A percentile compares a stretch with the other conserved stretches of the same genome.
Conservation (phyloP, 2,329 filamentous ascomycete genomes). For the Amphichorda felina region DNA sequence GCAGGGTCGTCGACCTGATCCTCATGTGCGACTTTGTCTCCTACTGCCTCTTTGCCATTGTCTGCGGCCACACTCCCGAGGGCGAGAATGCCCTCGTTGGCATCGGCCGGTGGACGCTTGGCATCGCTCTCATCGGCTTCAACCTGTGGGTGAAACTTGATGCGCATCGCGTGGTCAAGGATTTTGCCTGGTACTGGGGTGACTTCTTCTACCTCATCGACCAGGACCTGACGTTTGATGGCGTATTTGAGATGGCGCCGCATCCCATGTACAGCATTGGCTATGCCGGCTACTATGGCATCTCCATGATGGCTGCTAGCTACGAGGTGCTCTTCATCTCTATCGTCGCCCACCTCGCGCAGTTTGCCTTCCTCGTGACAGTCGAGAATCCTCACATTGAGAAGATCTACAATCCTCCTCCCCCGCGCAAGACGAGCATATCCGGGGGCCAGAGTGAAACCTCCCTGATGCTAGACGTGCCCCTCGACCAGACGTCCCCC, state of each 20-base stretch:
- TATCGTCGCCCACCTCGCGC: conserved; percentile 83
- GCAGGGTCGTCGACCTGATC: conserved; percentile 89
- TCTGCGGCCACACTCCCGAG: conserved; percentile 65
- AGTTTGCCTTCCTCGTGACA: conserved; percentile 82
- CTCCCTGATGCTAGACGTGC: conserved; percentile 12
- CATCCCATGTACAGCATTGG: conserved; percentile 99
- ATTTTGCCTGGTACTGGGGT: conserved; percentile 99
- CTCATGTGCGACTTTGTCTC: conserved; percentile 98
- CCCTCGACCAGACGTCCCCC: conserved; percentile 11
- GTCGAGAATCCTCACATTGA: conserved; percentile 98
- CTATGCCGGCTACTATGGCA: conserved; percentile 95
- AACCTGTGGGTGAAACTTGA: conserved; percentile 99
- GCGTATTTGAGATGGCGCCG: conserved; percentile 97
- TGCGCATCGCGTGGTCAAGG: conserved; percentile 93
- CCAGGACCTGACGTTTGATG: conserved; percentile 94
- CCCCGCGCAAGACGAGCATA: conserved; percentile 49
- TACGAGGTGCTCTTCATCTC: conserved; percentile 97
- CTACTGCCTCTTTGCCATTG: conserved; percentile 90
- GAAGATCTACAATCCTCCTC: conserved; percentile 88
- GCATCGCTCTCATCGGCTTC: conserved; percentile 73
- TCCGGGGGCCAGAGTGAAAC: conserved; percentile 19
- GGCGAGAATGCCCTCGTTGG: conserved; percentile 62
- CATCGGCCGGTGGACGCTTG: conserved; percentile 63
- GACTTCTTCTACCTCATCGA: conserved; percentile 99
- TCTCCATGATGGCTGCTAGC: conserved; percentile 95